Conservation (phyloP, 495 filamentous ascomycete genomes). For the Cercophora samala region DNA sequence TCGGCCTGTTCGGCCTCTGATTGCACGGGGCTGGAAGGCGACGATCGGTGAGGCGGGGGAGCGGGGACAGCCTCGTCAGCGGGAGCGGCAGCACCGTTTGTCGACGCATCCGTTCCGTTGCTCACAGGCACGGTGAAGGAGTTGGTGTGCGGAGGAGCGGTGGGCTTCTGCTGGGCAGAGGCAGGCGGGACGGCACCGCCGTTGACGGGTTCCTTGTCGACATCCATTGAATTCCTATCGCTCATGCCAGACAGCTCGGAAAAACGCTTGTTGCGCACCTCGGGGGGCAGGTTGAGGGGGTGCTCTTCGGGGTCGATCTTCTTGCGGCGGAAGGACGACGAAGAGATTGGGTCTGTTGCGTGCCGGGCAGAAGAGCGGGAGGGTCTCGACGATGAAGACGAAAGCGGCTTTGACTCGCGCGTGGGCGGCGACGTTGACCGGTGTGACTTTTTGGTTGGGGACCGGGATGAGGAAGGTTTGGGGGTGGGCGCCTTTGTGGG, state of each 20-base stretch:
- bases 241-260: constrained; percentile 69
- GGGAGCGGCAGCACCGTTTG: constrained; percentile 24
- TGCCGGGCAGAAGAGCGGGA: constrained; percentile 42
- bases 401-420: constrained; percentile 30
- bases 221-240: constrained; percentile 71
- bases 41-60: constrained; percentile 74
- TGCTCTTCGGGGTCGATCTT: constrained; percentile 68
- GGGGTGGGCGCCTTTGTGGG: constrained; percentile 23
- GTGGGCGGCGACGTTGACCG: constrained; percentile 28
- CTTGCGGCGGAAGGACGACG: constrained; percentile 40
- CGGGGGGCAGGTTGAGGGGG: constrained; percentile 82
- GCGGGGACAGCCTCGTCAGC: constrained; percentile 55
- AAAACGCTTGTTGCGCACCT: constrained; percentile 65
- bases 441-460: constrained; percentile 34
- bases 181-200: constrained; percentile 46
- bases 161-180: constrained; percentile 22
- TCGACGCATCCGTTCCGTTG: constrained; percentile 54
- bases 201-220: constrained; percentile 64
- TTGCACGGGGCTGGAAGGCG: constrained; percentile 56
- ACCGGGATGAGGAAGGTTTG: constrained; percentile 28
- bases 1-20: constrained; percentile 70
- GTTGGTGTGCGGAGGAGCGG: constrained; percentile 34
- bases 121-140: constrained; percentile 44
- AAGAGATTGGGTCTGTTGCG: constrained; percentile 36
- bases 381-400: constrained; percentile 38